Percentiles rank a stretch among this genome's conserved stretches.
Evolutionary conservation across 371 early-diverging fungal species (phyloP).

Genomic region (Entomophthora muscae): DNA sequence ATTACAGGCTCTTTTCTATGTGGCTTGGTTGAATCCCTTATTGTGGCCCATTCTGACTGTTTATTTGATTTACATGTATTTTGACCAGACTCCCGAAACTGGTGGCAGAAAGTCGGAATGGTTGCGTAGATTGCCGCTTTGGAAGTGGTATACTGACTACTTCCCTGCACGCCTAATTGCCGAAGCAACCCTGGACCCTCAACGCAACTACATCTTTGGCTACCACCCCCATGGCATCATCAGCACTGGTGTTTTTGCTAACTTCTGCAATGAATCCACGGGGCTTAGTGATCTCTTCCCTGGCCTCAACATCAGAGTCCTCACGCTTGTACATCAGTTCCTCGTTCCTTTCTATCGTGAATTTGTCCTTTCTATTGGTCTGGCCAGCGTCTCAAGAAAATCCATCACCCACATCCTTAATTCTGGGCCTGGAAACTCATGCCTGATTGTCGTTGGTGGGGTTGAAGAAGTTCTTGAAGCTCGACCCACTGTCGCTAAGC

Average conservation of each 20-base stretch:
- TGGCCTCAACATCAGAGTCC: no score
- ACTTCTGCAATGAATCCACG: slow-evolving; percentile 58
- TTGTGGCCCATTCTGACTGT: slow-evolving; percentile 45
- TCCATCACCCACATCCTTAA: slow-evolving; percentile 54
- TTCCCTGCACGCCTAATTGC: no score
- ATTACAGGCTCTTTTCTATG: slow-evolving; percentile 27
- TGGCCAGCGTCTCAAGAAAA: slow-evolving; percentile 46
- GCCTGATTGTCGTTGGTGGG: slow-evolving; percentile 62
- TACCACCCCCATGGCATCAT: no score
- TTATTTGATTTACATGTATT: slow-evolving; percentile 36
- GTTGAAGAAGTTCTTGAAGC: slow-evolving; percentile 54
- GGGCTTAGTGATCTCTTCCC: slow-evolving; percentile 39
- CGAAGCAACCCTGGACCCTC: no score
- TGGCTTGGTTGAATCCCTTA: slow-evolving; percentile 21
- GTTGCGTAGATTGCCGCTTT: background rate
- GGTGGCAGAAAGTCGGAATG: background rate
- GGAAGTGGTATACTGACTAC: slow-evolving; percentile 11
- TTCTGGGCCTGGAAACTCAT: slow-evolving; percentile 50
- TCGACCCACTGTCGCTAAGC: slow-evolving; percentile 34
- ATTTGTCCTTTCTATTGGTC: slow-evolving; percentile 41
- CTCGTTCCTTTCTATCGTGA: slow-evolving; percentile 57
- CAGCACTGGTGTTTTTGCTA: no score
- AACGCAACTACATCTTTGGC: no score
- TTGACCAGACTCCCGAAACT: slow-evolving; percentile 37
- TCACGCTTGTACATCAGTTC: slow-evolving; percentile 41